Percentiles rank a stretch among this genome's conserved stretches.
Evolutionary conservation across 352 stramenopile genomes (phyloP).

Genomic region (Elongisporangium anandrum): DNA sequence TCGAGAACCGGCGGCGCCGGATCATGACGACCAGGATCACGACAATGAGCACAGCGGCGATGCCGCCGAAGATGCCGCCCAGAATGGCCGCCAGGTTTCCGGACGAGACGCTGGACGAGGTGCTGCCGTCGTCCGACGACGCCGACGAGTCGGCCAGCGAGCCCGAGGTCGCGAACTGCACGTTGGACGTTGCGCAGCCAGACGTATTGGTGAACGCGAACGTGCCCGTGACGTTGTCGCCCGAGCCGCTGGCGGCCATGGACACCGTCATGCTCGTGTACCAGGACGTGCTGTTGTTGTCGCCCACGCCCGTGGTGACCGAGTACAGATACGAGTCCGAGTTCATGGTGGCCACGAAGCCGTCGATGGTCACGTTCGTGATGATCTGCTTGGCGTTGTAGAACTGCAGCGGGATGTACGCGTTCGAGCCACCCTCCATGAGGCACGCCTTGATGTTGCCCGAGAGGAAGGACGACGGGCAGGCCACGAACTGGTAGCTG

Average conservation of each 20-base stretch:
- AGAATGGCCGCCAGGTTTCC: constrained; percentile 28
- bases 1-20: constrained; percentile 44
- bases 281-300: constrained; percentile 38
- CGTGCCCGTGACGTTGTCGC: constrained; percentile 45
- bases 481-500: constrained; percentile 58
- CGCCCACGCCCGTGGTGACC: constrained; percentile 36
- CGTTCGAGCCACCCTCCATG: constrained; percentile 74
- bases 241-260: constrained; percentile 39
- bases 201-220: constrained; percentile 53
- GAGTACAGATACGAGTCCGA: constrained; percentile 61
- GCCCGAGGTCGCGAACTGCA: constrained; percentile 56
- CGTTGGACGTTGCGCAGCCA: constrained; percentile 52
- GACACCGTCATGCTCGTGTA: constrained; percentile 60
- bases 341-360: constrained; percentile 37
- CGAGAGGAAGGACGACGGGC: constrained; percentile 47
- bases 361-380: constrained; percentile 49
- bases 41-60: constrained; percentile 56
- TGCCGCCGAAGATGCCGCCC: constrained; percentile 26
- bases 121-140: constrained; percentile 30
- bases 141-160: constrained; percentile 21
- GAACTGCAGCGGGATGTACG: constrained; percentile 82
- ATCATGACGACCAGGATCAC: constrained; percentile 64
- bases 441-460: constrained; percentile 76
- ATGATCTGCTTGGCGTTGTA: constrained; percentile 80
- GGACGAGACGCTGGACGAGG: constrained; percentile 3